phyloP scores from a whole-genome alignment of 164 flowering plant species.

The Sedum album region DNA sequence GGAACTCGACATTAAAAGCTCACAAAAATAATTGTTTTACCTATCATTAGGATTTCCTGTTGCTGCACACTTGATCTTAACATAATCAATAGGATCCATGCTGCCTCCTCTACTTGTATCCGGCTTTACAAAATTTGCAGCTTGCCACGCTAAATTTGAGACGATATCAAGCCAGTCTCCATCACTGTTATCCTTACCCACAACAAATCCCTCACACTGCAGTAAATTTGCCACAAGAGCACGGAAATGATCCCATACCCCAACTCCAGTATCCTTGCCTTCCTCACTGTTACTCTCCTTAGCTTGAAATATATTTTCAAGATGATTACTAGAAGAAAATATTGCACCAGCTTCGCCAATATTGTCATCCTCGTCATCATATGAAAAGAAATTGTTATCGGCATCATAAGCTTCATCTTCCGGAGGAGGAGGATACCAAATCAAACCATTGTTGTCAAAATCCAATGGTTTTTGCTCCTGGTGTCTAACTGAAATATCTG shows the following conservation, averaged over 20 bases:
- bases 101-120: conserved; percentile 88
- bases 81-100: conserved; percentile 95
- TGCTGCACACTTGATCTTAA: conserved; percentile 83
- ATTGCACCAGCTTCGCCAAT: conserved; percentile 42
- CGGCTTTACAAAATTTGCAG: conserved; percentile 86
- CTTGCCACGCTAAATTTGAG: conserved; percentile 80
- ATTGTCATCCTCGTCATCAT: conserved; percentile 88
- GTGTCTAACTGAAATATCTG: conserved; percentile 27
- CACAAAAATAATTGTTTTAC: conserved; percentile 27
- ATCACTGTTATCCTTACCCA: conserved; percentile 23
- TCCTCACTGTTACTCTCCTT: conserved; percentile 47
- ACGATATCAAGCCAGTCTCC: conserved; percentile 74
- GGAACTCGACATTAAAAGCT: neutral
- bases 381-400: conserved; percentile 48
- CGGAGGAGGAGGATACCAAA: conserved; percentile 94
- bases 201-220: conserved; percentile 55
- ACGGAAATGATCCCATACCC: conserved; percentile 74
- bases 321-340: conserved; percentile 47
- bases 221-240: conserved; percentile 85
- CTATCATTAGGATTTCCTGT: conserved; percentile 73
- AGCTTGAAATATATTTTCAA: conserved; percentile 26
- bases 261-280: conserved; percentile 59
- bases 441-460: conserved; percentile 64
- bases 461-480: conserved; percentile 48
- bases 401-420: conserved; percentile 57